Percentiles rank a stretch among this genome's conserved stretches.
phyloP scores from a whole-genome alignment of 1,284 basidiomycete species.

The Thecaphora frezii region DNA sequence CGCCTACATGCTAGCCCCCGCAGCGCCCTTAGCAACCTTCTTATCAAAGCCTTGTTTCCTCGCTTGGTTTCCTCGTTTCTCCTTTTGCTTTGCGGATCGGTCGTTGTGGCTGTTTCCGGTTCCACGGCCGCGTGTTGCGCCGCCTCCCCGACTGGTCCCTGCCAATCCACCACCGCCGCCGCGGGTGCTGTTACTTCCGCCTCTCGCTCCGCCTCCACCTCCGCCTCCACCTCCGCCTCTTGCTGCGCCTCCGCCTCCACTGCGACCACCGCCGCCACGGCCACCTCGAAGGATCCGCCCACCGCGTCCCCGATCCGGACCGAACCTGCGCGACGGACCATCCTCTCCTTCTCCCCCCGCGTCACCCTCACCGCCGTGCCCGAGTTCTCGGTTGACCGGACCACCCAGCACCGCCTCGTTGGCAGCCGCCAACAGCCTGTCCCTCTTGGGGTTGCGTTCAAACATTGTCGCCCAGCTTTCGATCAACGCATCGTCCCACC shows the following conservation, averaged over 20 bases:
- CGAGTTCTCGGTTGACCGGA: conserved; percentile 5
- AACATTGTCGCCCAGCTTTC: conserved; percentile 49
- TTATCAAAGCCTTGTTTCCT: conserved; percentile 30
- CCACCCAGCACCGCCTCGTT: conserved; percentile 19
- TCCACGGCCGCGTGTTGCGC: conserved; percentile 19
- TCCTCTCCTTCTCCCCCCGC: conserved; percentile 3
- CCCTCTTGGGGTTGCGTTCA: conserved; percentile 41
- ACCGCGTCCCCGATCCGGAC: conserved; percentile 36
- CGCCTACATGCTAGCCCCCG: background rate
- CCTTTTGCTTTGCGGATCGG: conserved; percentile 31
- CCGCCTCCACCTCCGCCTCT: conserved; percentile 8
- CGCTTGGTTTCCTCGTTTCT: conserved; percentile 37
- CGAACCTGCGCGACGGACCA: conserved; percentile 7
- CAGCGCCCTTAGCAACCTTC: conserved; percentile 22
- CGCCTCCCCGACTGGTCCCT: conserved; percentile 8
- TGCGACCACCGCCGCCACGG: no score
- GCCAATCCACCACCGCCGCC: conserved; percentile 6
- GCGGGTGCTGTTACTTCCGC: background rate
- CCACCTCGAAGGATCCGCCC: conserved; percentile 32
- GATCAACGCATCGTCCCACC: conserved; percentile 39
- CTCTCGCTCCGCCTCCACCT: conserved; percentile 7
- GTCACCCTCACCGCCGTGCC: conserved; percentile 4
- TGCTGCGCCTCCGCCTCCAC: conserved; percentile 7
- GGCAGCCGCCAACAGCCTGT: conserved; percentile 32
- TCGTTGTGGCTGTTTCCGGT: conserved; percentile 29